These are phyloP conservation scores for Scheffersomyces amazonensis DNA, from an alignment of 805 yeast genomes.

Conservation along the genomic window DNA sequence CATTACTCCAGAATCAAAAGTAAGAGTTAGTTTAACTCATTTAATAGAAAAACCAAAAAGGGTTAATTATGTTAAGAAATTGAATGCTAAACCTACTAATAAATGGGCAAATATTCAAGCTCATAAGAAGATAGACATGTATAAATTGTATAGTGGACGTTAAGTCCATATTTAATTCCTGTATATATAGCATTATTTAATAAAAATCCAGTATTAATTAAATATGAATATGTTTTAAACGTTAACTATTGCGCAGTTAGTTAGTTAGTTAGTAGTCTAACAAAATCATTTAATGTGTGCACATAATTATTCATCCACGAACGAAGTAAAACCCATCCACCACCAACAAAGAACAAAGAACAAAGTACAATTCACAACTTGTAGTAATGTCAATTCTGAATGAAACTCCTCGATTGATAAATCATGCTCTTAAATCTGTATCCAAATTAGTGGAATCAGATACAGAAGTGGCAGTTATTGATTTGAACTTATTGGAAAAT, in stretches of 20 bases:
- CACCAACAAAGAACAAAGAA: too few relatives aligned
- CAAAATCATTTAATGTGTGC: too few relatives aligned
- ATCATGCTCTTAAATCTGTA: constrained; percentile 26
- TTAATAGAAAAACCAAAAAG: constrained; percentile 47
- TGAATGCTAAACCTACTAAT: constrained; percentile 62
- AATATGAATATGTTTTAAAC: too few relatives aligned
- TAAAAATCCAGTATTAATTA: too few relatives aligned
- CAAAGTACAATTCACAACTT: too few relatives aligned
- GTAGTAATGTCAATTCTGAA: constrained; percentile 23
- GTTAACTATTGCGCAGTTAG: too few relatives aligned
- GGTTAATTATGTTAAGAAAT: constrained; percentile 52
- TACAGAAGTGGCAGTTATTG: constrained; percentile 38
- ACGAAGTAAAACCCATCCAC: too few relatives aligned
- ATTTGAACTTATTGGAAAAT: constrained; percentile 50
- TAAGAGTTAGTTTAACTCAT: constrained; percentile 68
- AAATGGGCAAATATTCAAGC: constrained; percentile 55
- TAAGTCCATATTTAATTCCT: constrained; percentile 16
- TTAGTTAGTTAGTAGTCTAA: too few relatives aligned
- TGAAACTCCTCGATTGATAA: constrained; percentile 25
- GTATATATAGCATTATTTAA: too few relatives aligned
- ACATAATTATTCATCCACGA: too few relatives aligned
- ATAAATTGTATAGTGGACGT: constrained; percentile 62
- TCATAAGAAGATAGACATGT: constrained; percentile 45
- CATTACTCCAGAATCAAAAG: constrained; percentile 57
- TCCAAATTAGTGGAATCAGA: constrained; percentile 37